Base-by-base conservation (phyloP, 805 yeast genomes). In the Cyberlindnera japonica region DNA sequence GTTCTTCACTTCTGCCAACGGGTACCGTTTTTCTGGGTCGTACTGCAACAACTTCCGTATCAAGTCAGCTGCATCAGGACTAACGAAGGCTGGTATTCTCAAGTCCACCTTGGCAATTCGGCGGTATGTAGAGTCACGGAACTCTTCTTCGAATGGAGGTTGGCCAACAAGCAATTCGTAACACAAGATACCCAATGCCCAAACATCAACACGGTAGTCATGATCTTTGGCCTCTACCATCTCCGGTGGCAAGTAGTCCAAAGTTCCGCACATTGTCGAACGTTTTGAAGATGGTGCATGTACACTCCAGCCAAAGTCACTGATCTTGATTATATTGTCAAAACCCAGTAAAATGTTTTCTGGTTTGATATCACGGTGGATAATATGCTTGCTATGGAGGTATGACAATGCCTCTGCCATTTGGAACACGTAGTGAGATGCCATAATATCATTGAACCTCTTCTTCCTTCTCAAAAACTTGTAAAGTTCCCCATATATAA, bases 271-370 rank as follows among this genome's bases (percentile, higher is more conserved):
- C 67, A 93, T 75, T 0, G 98, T 91, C 13, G 79, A 71, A 54
- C 96, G 67, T 47, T 76, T 74, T 0, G 70, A 64, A 0, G 74
- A 64, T 1, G 78, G 77, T 0, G 84, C 73, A 50, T 79, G 47
- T 3, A 90, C 91, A 41, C 95, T 83, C 97, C 97, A 91, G 12
- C 99, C 99, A 59, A 93, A 91, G 63, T 91, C 99, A 15, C 96
- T 83, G 27, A 91, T 71, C 59, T 90, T 91, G 40, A 91, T 71
- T 18, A 75, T 75, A 48, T 89, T 85, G 55, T 86, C 78, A 45
- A 80, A 73, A 6, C 88, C 87, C 10, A 91, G 66, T 31, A 91
- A 64, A 36, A 91, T 84, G 54, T 91, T 91, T 58, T 93, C 98
- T 0, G 98, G 98, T 61, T 91, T 91, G 49, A 91, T 77, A 58